phyloP scores from a whole-genome alignment of 176 grass and related monocot genomes.

The Triticum urartu region DNA sequence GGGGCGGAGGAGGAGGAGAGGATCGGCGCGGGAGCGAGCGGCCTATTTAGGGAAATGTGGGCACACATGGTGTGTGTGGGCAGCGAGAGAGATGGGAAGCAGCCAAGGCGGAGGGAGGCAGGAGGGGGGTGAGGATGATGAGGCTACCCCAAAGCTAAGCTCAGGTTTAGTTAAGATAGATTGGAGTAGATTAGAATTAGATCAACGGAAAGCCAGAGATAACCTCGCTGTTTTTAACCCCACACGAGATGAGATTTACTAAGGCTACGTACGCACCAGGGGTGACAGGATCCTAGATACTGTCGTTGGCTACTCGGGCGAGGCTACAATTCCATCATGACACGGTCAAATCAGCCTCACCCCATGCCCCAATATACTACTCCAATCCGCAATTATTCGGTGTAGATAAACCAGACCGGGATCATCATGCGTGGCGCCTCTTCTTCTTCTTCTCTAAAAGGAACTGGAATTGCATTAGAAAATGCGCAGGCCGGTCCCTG shows the following conservation, averaged over 20 bases:
- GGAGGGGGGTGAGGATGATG: not conserved
- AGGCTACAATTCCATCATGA: not conserved
- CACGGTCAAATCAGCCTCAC: conserved; percentile 8
- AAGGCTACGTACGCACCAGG: not conserved
- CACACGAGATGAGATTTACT: conserved; percentile 8
- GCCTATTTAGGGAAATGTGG: conserved; percentile 41
- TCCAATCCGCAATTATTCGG: not conserved
- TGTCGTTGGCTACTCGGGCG: conserved; percentile 31
- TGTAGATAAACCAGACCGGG: not conserved
- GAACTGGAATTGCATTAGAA: not conserved
- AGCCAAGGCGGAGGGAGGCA: not conserved
- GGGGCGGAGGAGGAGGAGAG: not conserved
- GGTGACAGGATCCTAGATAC: conserved; percentile 33
- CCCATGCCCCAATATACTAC: not conserved
- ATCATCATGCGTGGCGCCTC: not conserved
- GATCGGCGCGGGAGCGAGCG: conserved; percentile 2
- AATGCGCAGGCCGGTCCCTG: not conserved
- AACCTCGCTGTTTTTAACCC: conserved; percentile 11
- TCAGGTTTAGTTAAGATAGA: not conserved
- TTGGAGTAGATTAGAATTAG: conserved; percentile 18
- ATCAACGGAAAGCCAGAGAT: conserved; percentile 23
- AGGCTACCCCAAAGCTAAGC: conserved; percentile 11
- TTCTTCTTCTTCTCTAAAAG: not conserved
- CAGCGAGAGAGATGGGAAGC: not conserved
- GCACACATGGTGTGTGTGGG: conserved; percentile 36